Evolutionary conservation across 352 stramenopile species (phyloP).

Genomic region (Pythium volutum): DNA sequence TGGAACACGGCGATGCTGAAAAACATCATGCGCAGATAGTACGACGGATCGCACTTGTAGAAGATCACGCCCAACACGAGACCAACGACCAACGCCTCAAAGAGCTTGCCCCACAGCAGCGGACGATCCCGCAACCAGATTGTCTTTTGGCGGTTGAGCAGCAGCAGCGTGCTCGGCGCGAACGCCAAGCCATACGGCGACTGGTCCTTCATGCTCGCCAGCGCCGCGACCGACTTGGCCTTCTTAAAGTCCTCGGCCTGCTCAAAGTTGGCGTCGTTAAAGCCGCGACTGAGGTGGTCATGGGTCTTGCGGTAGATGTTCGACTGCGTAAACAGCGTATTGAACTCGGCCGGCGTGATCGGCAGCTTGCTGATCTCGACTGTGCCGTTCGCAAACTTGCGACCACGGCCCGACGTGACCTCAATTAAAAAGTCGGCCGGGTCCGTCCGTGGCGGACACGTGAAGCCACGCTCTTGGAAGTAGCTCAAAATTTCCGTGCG

Average conservation of each 20-base stretch:
- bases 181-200: conserved; percentile 58
- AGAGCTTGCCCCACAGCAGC: conserved; percentile 58
- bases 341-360: conserved; percentile 44
- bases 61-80: conserved; percentile 75
- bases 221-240: conserved; percentile 44
- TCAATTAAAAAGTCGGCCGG: conserved; percentile 72
- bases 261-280: conserved; percentile 58
- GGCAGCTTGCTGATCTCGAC: conserved; percentile 28
- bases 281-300: conserved; percentile 44
- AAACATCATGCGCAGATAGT: conserved; percentile 75
- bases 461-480: conserved; percentile 79
- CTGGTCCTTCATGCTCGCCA: conserved; percentile 44
- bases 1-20: conserved; percentile 70
- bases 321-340: conserved; percentile 51
- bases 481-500: conserved; percentile 69
- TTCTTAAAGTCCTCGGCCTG: conserved; percentile 58
- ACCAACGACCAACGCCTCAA: conserved; percentile 68
- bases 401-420: conserved; percentile 52
- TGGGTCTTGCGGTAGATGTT: conserved; percentile 51
- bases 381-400: conserved; percentile 39
- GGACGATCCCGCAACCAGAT: conserved; percentile 60
- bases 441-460: conserved; percentile 56
- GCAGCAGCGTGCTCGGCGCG: conserved; percentile 36
- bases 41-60: conserved; percentile 48
- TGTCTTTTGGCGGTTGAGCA: conserved; percentile 63